phyloP scores from a whole-genome alignment of 148 eudicot genomes.

The Arctostaphylos glauca region DNA sequence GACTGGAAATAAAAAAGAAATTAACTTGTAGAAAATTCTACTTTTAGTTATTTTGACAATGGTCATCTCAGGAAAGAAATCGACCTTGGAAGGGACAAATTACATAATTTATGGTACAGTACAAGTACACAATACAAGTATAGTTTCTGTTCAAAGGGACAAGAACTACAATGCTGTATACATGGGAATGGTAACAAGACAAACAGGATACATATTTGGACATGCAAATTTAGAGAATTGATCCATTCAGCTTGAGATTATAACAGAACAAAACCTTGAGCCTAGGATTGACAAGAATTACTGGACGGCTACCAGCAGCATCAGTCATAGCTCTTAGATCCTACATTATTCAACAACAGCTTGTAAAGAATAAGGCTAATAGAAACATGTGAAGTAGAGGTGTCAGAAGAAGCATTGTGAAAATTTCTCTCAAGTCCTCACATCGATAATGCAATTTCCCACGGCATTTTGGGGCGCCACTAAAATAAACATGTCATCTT shows the following conservation, averaged over 20 bases:
- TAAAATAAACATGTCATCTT: constrained; percentile 89
- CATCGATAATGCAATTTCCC: constrained; percentile 95
- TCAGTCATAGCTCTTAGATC: constrained; percentile 93
- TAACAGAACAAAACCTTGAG: constrained; percentile 64
- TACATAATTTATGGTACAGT: neutral
- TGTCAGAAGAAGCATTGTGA: neutral
- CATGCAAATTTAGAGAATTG: neutral
- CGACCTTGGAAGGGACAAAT: neutral
- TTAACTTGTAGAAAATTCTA: neutral
- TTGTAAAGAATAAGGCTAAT: neutral
- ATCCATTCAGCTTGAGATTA: constrained; percentile 7
- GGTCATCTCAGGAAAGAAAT: neutral
- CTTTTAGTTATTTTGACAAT: neutral
- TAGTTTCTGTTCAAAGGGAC: neutral
- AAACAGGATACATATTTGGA: neutral
- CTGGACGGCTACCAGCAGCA: constrained; percentile 96
- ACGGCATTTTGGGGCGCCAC: constrained; percentile 99
- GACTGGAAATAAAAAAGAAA: neutral
- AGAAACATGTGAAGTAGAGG: neutral
- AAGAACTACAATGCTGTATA: neutral
- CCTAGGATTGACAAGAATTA: constrained; percentile 84
- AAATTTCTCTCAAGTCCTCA: constrained; percentile 31
- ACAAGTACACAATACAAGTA: neutral
- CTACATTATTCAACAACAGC: constrained; percentile 41
- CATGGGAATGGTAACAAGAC: neutral